Evolutionary conservation across 106 monocot genomes (phyloP).

Genomic region (Acorus calamus): DNA sequence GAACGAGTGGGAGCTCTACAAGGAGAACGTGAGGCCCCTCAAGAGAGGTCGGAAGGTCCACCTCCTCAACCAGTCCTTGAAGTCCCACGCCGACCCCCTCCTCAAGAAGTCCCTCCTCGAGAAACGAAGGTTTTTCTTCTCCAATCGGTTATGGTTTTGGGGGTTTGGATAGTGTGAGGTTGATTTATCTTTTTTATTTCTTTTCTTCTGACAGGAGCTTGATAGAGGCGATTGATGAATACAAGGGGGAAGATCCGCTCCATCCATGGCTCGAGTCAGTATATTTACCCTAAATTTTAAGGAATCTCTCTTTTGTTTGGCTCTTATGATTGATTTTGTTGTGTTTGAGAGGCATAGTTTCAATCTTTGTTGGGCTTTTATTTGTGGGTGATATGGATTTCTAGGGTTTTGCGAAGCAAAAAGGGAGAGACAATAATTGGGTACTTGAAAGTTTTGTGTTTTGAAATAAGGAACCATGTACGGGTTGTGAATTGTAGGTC

Average conservation of each 20-base stretch:
- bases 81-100: slow-evolving; percentile 31
- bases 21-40: slow-evolving; percentile 88
- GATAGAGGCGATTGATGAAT: slow-evolving; percentile 82
- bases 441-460: too few species aligned
- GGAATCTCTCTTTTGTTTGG: neutral
- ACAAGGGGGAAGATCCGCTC: slow-evolving; percentile 82
- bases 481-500: too few species aligned
- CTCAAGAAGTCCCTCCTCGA: slow-evolving; percentile 47
- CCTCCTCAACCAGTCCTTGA: slow-evolving; percentile 68
- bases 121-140: slow-evolving; percentile 37
- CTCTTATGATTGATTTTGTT: neutral
- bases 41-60: slow-evolving; percentile 86
- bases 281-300: too few species aligned
- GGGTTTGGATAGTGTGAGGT: neutral
- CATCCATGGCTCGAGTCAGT: slow-evolving; percentile 85
- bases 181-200: neutral
- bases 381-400: too few species aligned
- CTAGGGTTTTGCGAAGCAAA: too few species aligned
- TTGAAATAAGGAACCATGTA: too few species aligned
- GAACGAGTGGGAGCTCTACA: slow-evolving; percentile 91
- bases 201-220: slow-evolving; percentile 35
- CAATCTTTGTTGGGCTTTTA: too few species aligned
- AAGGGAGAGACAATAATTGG: too few species aligned
- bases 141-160: neutral
- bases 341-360: too few species aligned